Conservation (phyloP, 192 early-diverging fungal genomes). For the Mortierella claussenii region DNA sequence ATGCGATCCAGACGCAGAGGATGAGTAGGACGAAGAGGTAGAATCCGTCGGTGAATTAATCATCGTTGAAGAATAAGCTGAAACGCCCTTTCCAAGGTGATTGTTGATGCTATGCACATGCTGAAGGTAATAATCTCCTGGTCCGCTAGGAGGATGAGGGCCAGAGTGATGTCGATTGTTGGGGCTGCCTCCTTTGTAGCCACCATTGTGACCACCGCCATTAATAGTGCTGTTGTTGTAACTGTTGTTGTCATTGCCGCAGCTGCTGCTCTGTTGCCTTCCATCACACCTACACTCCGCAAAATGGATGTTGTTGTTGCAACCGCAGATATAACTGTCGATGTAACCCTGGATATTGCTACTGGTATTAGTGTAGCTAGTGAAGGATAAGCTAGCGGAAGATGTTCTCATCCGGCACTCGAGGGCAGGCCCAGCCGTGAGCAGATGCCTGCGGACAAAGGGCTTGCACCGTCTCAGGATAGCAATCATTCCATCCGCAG, state of each 20-base stretch:
- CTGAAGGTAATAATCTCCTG: neutral
- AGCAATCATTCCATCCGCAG: constrained; percentile 40
- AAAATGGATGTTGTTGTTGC: neutral
- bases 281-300: no score
- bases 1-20: neutral
- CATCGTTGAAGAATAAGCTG: no score
- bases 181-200: no score
- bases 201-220: no score
- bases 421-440: neutral
- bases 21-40: constrained; percentile 2
- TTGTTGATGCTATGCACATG: neutral
- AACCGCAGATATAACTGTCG: neutral
- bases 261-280: neutral
- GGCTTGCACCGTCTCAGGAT: constrained; percentile 39
- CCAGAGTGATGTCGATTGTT: no score
- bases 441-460: constrained; percentile 16
- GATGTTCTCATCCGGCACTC: constrained; percentile 5
- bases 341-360: neutral
- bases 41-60: neutral
- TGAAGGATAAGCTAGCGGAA: neutral
- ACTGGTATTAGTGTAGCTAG: neutral
- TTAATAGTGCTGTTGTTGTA: neutral
- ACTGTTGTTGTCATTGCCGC: neutral
- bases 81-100: no score
- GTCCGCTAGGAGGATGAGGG: no score